Evolutionary conservation across 306 rosid species (phyloP), one percentile per base, ranked within the genome.

Genomic region (Cicer chorassanicum): DNA sequence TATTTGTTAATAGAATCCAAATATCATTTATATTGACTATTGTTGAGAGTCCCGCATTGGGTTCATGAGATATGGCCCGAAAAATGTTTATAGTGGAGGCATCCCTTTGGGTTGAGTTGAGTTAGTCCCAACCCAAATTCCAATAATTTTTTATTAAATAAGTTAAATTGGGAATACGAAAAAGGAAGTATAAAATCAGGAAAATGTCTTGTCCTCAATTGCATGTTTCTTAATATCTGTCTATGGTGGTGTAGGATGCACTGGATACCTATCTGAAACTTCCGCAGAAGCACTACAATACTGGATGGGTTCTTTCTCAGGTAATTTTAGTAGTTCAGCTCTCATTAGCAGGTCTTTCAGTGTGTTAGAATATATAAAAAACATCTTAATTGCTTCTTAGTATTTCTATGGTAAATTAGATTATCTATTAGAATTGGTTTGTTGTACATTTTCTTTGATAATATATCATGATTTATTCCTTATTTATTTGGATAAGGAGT

Each of bases 291-390:
- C 98, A 93, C 82, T 93, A 91, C 81, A 81, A 86, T 79, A 91
- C 98, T 4, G 94, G 94, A 72, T 91, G 98, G 98, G 96, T 93
- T 81, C 97, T 93, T 82, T 91, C 94, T 49, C 97, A 93, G 98
- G 98, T 93, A 86, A 49, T 38, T 75, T 81, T 61, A 70, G 69
- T 74, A 18, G 43, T 38, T 70, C 48, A 55, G 56, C 48, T 65
- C 57, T 68, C 75, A 24, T 29, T 64, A 4, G 44, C 45, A 4
- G 19, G 15, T 43, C 70, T 77, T 83, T 19, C 29, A 41, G 45
- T 60, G 46, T 14, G 2, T 63, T 63, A 8, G 1, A 63, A 40
- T 40, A 40, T 63, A 8, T 63, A 18, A 4, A 59, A 55, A 65
- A 44, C 56, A 13, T 21, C 54, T 60, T 24, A 4, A 3, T 39